Evolutionary conservation across 2,329 filamentous ascomycete genomes (phyloP), one percentile per base, ranked within the genome.

Genomic region (Talaromyces atroroseus): DNA sequence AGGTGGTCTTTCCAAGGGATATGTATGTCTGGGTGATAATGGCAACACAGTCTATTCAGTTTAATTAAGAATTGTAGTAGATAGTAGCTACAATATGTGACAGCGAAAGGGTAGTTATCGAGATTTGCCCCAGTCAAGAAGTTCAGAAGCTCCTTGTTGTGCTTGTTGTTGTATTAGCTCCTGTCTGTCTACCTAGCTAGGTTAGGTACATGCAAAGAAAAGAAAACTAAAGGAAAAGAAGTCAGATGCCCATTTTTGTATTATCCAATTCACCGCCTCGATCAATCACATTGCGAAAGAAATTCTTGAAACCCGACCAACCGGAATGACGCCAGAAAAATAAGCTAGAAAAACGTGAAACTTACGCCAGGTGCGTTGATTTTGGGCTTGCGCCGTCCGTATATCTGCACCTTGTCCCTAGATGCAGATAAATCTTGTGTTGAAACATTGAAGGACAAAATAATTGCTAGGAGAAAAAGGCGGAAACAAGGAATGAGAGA

Each of bases 91-190:
- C 18, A 40, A 18, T 2, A 18, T 4, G 16, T 44, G 18, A 44
- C 18, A n/a, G 5, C 20, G 20, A 14, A 18, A 18, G 8, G 32
- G n/a, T n/a, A n/a, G n/a, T n/a, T 36, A 46, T 26, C 18, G 7
- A 14, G 6, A 6, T 46, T 23, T 24, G 2, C 18, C 36, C 26
- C 16, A 32, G 14, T 49, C 55, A 57, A 58, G 56, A 54, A 58
- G 56, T 58, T 58, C 56, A 58, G 56, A 54, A 58, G 56, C 56
- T 58, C 45, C 56, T 58, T 53, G 49, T 57, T 57, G 21, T 38
- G 48, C 14, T 18, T 18, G 18, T 23, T 44, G 40, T 7, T 18
- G 23, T 23, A 44, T 44, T 23, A 44, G 7, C 40, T 38, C 26
- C 26, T 29, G 26, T 11, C 32, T 16, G 36, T 40, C 36, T 40